Conservation (phyloP, 345 rosid genomes). For the Populus simonii region DNA sequence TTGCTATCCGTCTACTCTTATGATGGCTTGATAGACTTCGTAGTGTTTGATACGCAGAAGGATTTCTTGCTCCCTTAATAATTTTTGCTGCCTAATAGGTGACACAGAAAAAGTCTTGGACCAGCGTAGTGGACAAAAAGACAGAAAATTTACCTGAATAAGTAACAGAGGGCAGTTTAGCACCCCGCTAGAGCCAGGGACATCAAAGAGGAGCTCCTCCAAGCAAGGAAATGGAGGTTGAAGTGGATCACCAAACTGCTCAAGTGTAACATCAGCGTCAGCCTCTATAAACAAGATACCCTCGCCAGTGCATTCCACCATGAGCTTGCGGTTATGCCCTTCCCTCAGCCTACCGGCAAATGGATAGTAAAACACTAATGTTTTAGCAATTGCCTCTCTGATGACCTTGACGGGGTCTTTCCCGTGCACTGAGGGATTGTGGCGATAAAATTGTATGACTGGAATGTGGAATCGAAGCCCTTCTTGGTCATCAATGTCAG, state of each 20-base stretch:
- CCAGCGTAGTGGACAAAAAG: no score
- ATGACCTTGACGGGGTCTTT: conserved; percentile 16
- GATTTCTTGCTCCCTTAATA: no score
- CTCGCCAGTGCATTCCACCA: no score
- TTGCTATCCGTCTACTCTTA: no score
- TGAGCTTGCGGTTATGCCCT: no score
- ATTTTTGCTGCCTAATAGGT: no score
- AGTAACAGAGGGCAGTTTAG: conserved; percentile 19
- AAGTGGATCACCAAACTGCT: conserved; percentile 5
- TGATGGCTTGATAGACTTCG: no score
- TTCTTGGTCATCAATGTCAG: conserved; percentile 27
- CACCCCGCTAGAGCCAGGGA: conserved; percentile 21
- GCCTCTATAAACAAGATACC: conserved; percentile 18
- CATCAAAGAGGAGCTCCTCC: conserved; percentile 24
- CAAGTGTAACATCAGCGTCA: conserved; percentile 17
- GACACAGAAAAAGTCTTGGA: no score
- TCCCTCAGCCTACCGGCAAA: no score
- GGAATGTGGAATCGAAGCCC: conserved; percentile 21
- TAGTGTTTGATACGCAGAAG: no score
- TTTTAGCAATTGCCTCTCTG: conserved; percentile 12
- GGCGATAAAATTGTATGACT: conserved; percentile 7
- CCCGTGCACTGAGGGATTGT: conserved; percentile 13
- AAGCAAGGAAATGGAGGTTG: conserved; percentile 18
- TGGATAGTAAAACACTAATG: conserved; percentile 6
- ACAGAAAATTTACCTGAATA: conserved; percentile 9